A percentile compares a stretch with the other conserved stretches of the same genome.
Evolutionary conservation across 768 basidiomycete genomes (phyloP).

Genomic region (Russula foetens): DNA sequence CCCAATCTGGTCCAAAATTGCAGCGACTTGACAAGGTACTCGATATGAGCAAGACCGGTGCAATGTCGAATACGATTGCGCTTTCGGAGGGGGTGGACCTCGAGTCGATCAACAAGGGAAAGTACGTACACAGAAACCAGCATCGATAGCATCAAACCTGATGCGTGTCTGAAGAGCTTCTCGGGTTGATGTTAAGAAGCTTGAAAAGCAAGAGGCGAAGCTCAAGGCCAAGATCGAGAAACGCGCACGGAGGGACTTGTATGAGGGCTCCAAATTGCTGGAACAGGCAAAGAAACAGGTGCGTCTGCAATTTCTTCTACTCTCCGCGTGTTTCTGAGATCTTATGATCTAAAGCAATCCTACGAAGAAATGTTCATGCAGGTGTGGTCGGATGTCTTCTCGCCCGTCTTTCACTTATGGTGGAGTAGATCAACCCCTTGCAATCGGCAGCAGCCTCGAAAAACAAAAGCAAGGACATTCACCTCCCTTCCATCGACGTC

Average conservation of each 20-base stretch:
- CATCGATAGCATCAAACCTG: background rate
- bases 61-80: constrained; percentile 73
- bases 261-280: constrained; percentile 93
- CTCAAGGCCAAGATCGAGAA: constrained; percentile 98
- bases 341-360: constrained; percentile 56
- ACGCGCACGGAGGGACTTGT: constrained; percentile 80
- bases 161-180: constrained; percentile 51
- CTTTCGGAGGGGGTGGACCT: constrained; percentile 80
- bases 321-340: background rate
- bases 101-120: constrained; percentile 90
- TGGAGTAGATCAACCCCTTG: constrained; percentile 76
- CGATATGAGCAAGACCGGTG: constrained; percentile 74
- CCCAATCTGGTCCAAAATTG: constrained; percentile 50
- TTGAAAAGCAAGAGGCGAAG: constrained; percentile 96
- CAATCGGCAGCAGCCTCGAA: constrained; percentile 70
- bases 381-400: constrained; percentile 31
- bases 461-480: constrained; percentile 97
- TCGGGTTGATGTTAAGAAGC: constrained; percentile 88
- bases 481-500: constrained; percentile 91
- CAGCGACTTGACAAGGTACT: constrained; percentile 79
- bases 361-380: constrained; percentile 99
- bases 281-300: constrained; percentile 90
- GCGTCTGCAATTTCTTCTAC: constrained; percentile 12
- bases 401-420: background rate
- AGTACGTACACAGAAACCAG: constrained; percentile 37